Evolutionary conservation across 2,329 filamentous ascomycete genomes (phyloP).

Genomic region (Ceratocystis cacaofunesta): DNA sequence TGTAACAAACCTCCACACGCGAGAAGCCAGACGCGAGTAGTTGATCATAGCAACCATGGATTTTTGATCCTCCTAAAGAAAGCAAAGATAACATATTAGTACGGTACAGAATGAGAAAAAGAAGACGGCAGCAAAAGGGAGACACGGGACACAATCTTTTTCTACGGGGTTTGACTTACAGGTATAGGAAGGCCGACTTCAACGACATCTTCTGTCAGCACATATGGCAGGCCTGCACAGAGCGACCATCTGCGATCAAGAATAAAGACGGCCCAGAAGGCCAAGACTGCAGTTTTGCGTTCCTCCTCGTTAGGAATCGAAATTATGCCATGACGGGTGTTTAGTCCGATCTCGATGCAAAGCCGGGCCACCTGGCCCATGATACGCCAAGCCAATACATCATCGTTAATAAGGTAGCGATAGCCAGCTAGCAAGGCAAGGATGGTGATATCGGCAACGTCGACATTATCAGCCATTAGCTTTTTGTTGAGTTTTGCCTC

Average conservation of each 20-base stretch:
- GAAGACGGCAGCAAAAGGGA: not conserved
- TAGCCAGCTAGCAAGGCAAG: conserved; percentile 46
- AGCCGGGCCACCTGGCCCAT: conserved; percentile 71
- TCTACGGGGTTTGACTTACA: conserved; percentile 34
- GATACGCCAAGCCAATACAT: conserved; percentile 71
- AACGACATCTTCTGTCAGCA: conserved; percentile 72
- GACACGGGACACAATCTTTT: too few species aligned
- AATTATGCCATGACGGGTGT: conserved; percentile 58
- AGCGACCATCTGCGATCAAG: conserved; percentile 80
- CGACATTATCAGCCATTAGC: conserved; percentile 39
- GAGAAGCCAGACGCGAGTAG: conserved; percentile 69
- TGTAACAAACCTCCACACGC: conserved; percentile 71
- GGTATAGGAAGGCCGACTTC: conserved; percentile 66
- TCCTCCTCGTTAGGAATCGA: conserved; percentile 55
- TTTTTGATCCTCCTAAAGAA: conserved; percentile 36
- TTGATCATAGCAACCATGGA: conserved; percentile 74
- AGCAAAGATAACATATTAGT: conserved; percentile 18
- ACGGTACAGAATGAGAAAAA: not conserved
- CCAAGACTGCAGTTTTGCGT: conserved; percentile 49
- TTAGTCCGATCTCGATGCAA: conserved; percentile 70
- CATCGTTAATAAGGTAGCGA: conserved; percentile 74
- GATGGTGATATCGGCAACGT: conserved; percentile 35
- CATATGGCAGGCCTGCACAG: conserved; percentile 75
- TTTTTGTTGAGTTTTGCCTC: conserved; percentile 54
- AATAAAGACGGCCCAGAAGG: conserved; percentile 79